Evolutionary conservation across 768 basidiomycete genomes (phyloP).

Genomic region (Leucogyrophana mollusca): DNA sequence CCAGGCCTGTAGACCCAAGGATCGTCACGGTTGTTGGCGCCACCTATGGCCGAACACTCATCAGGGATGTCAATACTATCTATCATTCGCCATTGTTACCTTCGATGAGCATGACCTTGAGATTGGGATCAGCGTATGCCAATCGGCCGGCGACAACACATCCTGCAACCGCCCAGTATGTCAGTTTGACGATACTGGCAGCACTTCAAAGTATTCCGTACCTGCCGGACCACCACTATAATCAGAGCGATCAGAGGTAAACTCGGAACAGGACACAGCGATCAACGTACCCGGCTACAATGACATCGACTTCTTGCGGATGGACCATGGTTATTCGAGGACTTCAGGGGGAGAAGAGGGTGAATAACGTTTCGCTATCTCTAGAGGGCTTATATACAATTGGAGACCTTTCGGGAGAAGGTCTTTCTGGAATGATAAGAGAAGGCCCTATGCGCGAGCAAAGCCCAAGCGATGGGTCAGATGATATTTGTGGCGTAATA

Average conservation of each 20-base stretch:
- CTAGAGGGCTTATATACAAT: slow-evolving; percentile 12
- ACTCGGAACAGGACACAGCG: not conserved
- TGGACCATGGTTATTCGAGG: slow-evolving; percentile 37
- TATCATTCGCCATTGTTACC: slow-evolving; percentile 37
- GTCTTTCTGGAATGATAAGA: slow-evolving; percentile 2
- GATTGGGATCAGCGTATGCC: slow-evolving; percentile 67
- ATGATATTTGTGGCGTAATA: slow-evolving; percentile 7
- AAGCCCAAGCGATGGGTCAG: slow-evolving; percentile 9
- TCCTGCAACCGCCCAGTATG: slow-evolving; percentile 30
- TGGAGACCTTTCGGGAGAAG: slow-evolving; percentile 3
- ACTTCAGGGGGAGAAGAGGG: not conserved
- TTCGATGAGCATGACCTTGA: slow-evolving; percentile 78
- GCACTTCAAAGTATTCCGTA: slow-evolving; percentile 12
- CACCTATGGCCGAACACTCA: slow-evolving; percentile 79
- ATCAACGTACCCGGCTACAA: slow-evolving; percentile 52
- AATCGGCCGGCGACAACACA: slow-evolving; percentile 69
- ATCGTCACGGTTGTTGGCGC: not conserved
- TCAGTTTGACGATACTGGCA: not conserved
- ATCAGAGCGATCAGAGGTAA: slow-evolving; percentile 7
- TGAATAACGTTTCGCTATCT: not conserved
- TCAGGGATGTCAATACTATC: slow-evolving; percentile 71
- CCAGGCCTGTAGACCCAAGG: slow-evolving; percentile 44
- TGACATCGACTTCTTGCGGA: slow-evolving; percentile 71
- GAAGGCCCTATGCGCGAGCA: not conserved
- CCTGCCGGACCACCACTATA: slow-evolving; percentile 62